Base-by-base conservation (phyloP, 2,329 filamentous ascomycete genomes). In the Hypoxylon sp. region DNA sequence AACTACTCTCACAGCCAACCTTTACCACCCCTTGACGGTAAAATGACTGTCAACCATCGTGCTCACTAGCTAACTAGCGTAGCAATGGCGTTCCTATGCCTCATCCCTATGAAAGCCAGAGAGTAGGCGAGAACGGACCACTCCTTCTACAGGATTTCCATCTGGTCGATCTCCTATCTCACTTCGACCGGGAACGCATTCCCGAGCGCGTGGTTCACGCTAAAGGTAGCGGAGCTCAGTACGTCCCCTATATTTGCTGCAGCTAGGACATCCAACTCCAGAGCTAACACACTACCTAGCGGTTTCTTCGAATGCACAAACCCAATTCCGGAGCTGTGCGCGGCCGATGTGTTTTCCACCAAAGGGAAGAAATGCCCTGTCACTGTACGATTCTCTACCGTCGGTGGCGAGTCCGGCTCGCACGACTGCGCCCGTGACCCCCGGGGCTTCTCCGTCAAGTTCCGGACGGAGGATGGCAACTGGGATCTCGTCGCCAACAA, bases 401-500 rank as follows among this genome's bases (percentile, higher is more conserved):
- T 90, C n/a, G 86, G 86, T 73, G 85, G 86, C 58, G 87, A 88
- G 70, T 84, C 83, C 62, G 88, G 86, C 13, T 89, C 85, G 11
- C 77, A 87, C 58, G 88, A 90, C 68, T 84, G 82, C 64, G 87
- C 85, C 26, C 83, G 87, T 55, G 87, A 90, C 66, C 65, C 66
- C 9, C 60, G 67, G 50, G 65, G 88, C 6, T 90, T 90, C 69
- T 80, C 87, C 9, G 77, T 89, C 69, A 91, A 90, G 76, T 88
- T 91, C 74, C 83, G 88, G 52, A 90, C 88, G 0, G 81, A 87
- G 3, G 84, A 90, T 68, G 88, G 88, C 45, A 90, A 89, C 70
- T 90, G 84, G 83, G 88, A 91, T 70, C 85, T 87, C 79, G 88
- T 91, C 17, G 87, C 83, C 71, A 90, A 90, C 77, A 91, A 91